A percentile compares a stretch with the other conserved stretches of the same genome.
Evolutionary conservation across 768 basidiomycete genomes (phyloP).

Genomic region (Agaricus bisporus): DNA sequence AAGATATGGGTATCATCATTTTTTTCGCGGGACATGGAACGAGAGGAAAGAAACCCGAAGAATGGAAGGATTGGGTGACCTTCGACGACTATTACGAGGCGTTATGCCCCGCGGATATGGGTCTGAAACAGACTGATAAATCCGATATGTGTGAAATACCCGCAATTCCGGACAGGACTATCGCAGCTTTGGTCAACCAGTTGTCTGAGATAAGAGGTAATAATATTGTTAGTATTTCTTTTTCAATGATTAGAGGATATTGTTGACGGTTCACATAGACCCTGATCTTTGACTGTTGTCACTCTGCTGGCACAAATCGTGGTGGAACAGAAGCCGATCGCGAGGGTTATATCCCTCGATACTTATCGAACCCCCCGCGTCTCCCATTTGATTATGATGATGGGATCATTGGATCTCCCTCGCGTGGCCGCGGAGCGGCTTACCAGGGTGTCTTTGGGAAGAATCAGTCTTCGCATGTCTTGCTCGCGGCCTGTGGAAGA

Average conservation of each 20-base stretch:
- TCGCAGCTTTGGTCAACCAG: conserved; percentile 28
- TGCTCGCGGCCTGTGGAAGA: conserved; percentile 36
- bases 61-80: conserved; percentile 22
- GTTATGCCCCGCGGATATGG: conserved; percentile 29
- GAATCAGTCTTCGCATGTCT: conserved; percentile 30
- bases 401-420: conserved; percentile 14
- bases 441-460: conserved; percentile 17
- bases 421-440: conserved; percentile 12
- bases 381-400: conserved; percentile 21
- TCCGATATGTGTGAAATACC: conserved; percentile 12
- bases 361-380: conserved; percentile 20
- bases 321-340: neutral
- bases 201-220: conserved; percentile 33
- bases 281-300: conserved; percentile 41
- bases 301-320: conserved; percentile 32
- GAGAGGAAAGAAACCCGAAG: conserved; percentile 22
- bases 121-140: neutral
- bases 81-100: conserved; percentile 25
- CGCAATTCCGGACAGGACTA: conserved; percentile 39
- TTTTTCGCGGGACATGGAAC: conserved; percentile 43
- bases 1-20: conserved; percentile 31
- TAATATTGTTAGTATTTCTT: conserved; percentile 30
- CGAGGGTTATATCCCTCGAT: conserved; percentile 17
- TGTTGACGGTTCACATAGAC: conserved; percentile 22
- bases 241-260: neutral